Conservation (phyloP, 805 yeast species). For the Pichia manshurica region DNA sequence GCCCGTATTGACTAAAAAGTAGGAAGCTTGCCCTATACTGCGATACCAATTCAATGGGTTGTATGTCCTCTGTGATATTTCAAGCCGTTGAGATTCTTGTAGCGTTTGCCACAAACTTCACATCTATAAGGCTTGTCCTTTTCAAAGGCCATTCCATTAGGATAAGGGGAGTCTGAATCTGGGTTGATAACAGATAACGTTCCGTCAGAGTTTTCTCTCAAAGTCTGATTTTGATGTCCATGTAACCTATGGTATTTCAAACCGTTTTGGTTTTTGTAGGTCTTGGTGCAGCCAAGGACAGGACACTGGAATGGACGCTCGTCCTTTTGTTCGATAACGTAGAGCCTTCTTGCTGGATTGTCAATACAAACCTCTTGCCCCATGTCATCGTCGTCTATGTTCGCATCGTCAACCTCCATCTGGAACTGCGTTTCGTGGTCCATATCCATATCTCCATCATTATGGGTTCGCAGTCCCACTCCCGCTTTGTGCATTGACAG, state of each 20-base stretch:
- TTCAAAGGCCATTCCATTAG: constrained; percentile 91
- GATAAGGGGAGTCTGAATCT: constrained; percentile 77
- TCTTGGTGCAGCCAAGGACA: constrained; percentile 95
- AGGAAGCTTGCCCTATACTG: too few relatives aligned
- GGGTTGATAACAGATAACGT: constrained; percentile 91
- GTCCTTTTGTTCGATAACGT: constrained; percentile 87
- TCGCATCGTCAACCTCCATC: constrained; percentile 32
- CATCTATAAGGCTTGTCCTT: constrained; percentile 98
- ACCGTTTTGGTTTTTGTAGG: constrained; percentile 96
- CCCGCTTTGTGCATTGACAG: constrained; percentile 9
- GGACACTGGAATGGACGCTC: constrained; percentile 96
- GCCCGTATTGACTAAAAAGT: too few relatives aligned
- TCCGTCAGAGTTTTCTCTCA: constrained; percentile 89
- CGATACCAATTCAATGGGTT: constrained; percentile 57
- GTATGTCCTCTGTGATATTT: constrained; percentile 97
- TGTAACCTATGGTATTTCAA: constrained; percentile 91
- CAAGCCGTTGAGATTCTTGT: constrained; percentile 91
- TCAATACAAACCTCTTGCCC: constrained; percentile 71
- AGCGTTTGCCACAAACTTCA: constrained; percentile 96
- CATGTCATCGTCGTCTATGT: constrained; percentile 25
- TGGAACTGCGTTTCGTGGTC: constrained; percentile 25
- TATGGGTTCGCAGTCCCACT: not conserved
- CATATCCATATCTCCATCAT: constrained; percentile 11
- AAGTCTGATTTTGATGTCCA: constrained; percentile 94
- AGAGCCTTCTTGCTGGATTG: constrained; percentile 92